Conservation (phyloP, 2,329 filamentous ascomycete species). For the Colletotrichum phormii region DNA sequence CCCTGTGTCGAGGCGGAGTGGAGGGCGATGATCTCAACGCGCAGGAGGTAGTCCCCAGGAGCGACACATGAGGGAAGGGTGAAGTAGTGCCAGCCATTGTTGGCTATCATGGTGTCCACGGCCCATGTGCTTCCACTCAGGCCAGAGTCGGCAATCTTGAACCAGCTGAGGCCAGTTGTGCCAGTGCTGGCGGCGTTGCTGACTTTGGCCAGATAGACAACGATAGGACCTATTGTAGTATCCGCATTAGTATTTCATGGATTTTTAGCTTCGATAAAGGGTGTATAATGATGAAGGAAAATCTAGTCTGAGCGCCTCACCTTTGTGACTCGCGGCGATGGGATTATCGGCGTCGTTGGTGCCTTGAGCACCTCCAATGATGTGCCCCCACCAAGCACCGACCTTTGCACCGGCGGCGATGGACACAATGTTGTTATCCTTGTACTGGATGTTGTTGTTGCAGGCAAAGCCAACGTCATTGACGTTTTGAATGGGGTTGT, state of each 20-base stretch:
- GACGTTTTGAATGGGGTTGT: conserved; percentile 63
- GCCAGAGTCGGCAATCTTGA: conserved; percentile 62
- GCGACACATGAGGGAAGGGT: conserved; percentile 52
- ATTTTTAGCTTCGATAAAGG: no score
- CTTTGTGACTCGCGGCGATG: conserved; percentile 61
- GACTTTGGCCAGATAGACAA: conserved; percentile 61
- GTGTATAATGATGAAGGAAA: no score
- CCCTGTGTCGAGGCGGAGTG: conserved; percentile 47
- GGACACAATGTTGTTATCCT: conserved; percentile 53
- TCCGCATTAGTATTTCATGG: neutral
- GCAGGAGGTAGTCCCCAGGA: conserved; percentile 55
- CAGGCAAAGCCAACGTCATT: conserved; percentile 59
- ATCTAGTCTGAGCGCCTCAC: conserved; percentile 38
- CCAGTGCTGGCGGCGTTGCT: conserved; percentile 55
- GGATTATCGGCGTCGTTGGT: conserved; percentile 59
- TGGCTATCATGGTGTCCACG: conserved; percentile 41
- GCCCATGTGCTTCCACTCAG: conserved; percentile 44
- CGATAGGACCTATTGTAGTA: conserved; percentile 53
- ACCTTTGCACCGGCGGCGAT: conserved; percentile 61
- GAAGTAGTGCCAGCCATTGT: conserved; percentile 48
- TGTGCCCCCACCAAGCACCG: conserved; percentile 61
- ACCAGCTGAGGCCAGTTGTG: conserved; percentile 55
- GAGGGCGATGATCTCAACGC: conserved; percentile 55
- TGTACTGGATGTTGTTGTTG: conserved; percentile 53
- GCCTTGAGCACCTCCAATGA: conserved; percentile 60